Evolutionary conservation across 1,284 basidiomycete species (phyloP), one percentile per base, ranked within the genome.

Genomic region (Moniliophthora roreri): DNA sequence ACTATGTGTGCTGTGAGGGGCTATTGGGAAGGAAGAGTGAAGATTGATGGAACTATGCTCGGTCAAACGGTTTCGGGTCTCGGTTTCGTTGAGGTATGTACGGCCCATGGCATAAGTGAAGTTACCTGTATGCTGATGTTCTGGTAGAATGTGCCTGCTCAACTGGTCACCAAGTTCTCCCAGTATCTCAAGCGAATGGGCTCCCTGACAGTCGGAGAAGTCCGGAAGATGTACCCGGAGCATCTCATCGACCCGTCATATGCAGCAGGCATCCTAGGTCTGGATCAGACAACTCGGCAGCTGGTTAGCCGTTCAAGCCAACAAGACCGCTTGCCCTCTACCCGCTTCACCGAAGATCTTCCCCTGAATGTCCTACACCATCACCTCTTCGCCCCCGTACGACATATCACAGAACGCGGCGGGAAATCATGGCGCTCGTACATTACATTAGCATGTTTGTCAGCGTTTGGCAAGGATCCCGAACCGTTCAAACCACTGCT

Each of bases 391-490:
- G 47, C 47, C 13, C 47, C 47, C 15, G 47, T 48, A 20, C 47
- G 47, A 15, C 47, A 48, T 35, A 21, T 48, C 18, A 48, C 47
- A 1, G 28, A 32, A 16, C 47, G 34, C n/a, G 47, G 47, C n/a
- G 47, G 47, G 5, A 48, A 48, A 37, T 48, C 47, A 21, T 48
- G 47, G 47, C 28, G 47, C 23, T 48, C 47, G 23, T 48, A 20
- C 47, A 13, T 48, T 18, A 20, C 28, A 9, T 15, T 48, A 15
- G 47, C 23, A 9, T 48, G 47, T 35, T 36, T 48, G n/a, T 18
- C 18, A 20, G 28, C 35, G 9, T 36, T 48, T 34, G 47, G 47
- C 34, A 35, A 13, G 16, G 34, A 37, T 20, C 28, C 47, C 1
- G 47, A 48, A n/a, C 28, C 21, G 2, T 48, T 48, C 47, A 48